Evolutionary conservation across 495 filamentous ascomycete species (phyloP).

Genomic region (Trichoderma erinaceum): DNA sequence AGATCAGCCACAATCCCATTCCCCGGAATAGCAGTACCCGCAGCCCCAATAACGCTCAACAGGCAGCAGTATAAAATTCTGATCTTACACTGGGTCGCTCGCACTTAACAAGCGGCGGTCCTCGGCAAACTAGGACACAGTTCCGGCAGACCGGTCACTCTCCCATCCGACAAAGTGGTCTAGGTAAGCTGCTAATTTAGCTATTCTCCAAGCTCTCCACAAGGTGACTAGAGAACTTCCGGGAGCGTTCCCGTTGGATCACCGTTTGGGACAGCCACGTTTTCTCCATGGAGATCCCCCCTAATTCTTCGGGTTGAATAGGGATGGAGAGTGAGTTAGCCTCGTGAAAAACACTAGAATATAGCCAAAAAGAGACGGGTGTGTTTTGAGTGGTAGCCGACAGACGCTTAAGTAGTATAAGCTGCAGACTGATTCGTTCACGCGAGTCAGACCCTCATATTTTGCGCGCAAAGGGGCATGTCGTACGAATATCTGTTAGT

Average conservation of each 20-base stretch:
- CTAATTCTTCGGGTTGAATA: constrained; percentile 7
- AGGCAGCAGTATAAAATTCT: constrained; percentile 10
- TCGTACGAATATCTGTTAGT: background rate
- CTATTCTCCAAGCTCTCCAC: background rate
- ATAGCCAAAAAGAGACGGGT: background rate
- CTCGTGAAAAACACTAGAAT: background rate
- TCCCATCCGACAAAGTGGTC: background rate
- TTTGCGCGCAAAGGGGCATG: too few relatives aligned
- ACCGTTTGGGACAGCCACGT: background rate
- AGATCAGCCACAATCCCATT: background rate
- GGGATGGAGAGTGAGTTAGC: background rate
- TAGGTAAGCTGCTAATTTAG: background rate
- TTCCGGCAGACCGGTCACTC: background rate
- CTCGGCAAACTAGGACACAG: background rate
- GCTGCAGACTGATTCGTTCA: background rate
- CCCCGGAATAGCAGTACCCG: background rate
- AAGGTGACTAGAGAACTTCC: background rate
- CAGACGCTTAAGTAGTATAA: background rate
- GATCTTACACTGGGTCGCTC: background rate
- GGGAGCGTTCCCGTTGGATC: constrained; percentile 8
- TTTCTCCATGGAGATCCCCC: background rate
- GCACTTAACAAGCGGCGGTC: background rate
- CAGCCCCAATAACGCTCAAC: background rate
- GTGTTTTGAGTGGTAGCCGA: background rate
- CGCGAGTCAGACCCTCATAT: background rate